Evolutionary conservation across 345 rosid species (phyloP), one percentile per base, ranked within the genome.

Genomic region (Salix exigua): DNA sequence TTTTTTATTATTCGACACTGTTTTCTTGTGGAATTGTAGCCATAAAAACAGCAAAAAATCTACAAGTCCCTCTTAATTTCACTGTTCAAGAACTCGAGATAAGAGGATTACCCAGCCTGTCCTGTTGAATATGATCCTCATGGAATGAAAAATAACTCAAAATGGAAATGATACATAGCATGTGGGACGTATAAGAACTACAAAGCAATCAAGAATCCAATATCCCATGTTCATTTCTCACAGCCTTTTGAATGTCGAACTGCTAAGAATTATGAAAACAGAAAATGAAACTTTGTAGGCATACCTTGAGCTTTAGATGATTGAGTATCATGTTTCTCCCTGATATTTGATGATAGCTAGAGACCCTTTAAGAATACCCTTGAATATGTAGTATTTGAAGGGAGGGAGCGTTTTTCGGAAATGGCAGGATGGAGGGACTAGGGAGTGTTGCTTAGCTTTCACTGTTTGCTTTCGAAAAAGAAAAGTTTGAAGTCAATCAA

Each of bases 281-380:
- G 11, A 55, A 33, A 4, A 51, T 6, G 50, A 38, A 53, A 16
- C 68, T 38, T 31, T 68, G 26, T 14, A 42, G 35, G 50, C 71
- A 73, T 77, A 90, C 97, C 94, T 90, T 90, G 73, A 82, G 73
- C 82, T 85, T 88, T 81, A 86, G 84, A 75, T 78, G 84, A 81
- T 87, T 84, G 19, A 90, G 75, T 17, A 87, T 86, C 94, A 89
- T 88, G 70, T 67, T 68, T 44, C 25, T 76, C 40, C 71, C 64
- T 33, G 28, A 38, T 62, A 50, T 3, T 2, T 72, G 76, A 77
- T 17, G 51, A 63, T 18, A 68, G 11, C 68, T 12, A 0, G 3
- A 1, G 13, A 44, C 50, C 50, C 30, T 25, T 17, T 64, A 25
- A 17, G 55, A n/a, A 46, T 4, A 10, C 71, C 35, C 44, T 18